Base-by-base conservation (phyloP, 805 yeast genomes). In the Ascoidea asiatica region DNA sequence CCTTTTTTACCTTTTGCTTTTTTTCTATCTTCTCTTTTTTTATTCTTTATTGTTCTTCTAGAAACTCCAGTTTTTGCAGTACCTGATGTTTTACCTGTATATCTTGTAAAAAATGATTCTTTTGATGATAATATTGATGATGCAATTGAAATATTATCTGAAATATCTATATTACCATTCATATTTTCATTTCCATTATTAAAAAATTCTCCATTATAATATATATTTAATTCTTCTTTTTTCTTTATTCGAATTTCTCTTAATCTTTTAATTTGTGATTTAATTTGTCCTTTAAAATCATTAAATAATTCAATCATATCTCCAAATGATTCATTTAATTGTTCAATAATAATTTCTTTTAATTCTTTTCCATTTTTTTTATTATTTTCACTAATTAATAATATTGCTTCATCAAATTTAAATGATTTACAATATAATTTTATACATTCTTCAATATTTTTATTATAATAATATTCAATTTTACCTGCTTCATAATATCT, bases 51-150 rank as follows among this genome's bases (percentile, higher is more conserved):
- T 0, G 98, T 89, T 56, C 82, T 75, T 61, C 99, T 75, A 0
- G 96, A 81, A 2, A 92, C 97, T 22, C 97, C 97, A 0, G 98
- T 92, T 57, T 84, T 83, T 4, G 97, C 97, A 2, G 98, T 92
- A 20, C 95, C 95, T 1, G 82, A 71, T 1, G 97, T 89, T 62
- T 90, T 89, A 50, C 97, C 98, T 0, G 98, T 92, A 61, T 92
- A 92, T 58, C 95, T 74, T 1, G 99, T 92, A 65, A 87, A 85
- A 60, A 89, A 86, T 0, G 97, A 88, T 37, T 90, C 94, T 22
- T 85, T 82, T 0, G 95, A 85, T 0, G 97, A 86, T 0, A 95
- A 79, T 59, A 88, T 97, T 0, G 95, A 83, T 1, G 95, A 92
- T 0, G 97, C 97, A 50, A 92, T 73, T 0, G 97, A 89, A 7